Conservation (phyloP, 768 basidiomycete species). For the Chalciporus piperatus region DNA sequence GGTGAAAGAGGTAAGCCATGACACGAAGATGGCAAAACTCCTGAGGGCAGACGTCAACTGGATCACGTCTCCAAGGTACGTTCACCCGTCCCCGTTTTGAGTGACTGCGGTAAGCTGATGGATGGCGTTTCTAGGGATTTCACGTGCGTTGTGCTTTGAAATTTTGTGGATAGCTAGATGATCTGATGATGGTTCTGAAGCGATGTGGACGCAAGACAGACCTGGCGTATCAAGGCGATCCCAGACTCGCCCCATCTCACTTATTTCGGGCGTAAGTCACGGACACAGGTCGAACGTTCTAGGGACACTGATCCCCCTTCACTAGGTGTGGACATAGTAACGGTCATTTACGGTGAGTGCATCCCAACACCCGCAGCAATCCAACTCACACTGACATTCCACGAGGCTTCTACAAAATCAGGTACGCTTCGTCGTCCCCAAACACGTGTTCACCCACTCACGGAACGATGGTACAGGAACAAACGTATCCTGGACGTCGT, state of each 20-base stretch:
- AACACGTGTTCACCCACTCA: neutral
- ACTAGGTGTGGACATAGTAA: constrained; percentile 60
- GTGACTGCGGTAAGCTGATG: neutral
- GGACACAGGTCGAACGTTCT: neutral
- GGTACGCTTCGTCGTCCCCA: constrained; percentile 35
- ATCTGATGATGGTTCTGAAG: constrained; percentile 35
- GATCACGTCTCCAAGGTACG: constrained; percentile 69
- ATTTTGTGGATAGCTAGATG: neutral
- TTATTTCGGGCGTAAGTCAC: constrained; percentile 68
- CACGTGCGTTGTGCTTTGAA: constrained; percentile 48
- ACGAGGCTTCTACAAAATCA: constrained; percentile 77
- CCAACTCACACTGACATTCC: neutral
- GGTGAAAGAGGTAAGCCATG: constrained; percentile 82
- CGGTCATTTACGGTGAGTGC: constrained; percentile 71
- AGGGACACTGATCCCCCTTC: neutral
- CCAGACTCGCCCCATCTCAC: constrained; percentile 51
- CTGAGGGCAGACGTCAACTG: constrained; percentile 78
- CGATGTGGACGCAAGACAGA: constrained; percentile 74
- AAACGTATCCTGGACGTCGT: constrained; percentile 70
- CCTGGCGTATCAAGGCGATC: constrained; percentile 69
- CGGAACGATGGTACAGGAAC: constrained; percentile 38
- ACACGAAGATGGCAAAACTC: constrained; percentile 67
- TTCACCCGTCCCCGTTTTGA: neutral
- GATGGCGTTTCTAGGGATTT: constrained; percentile 46
- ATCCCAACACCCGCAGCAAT: neutral